Percentiles rank a stretch among this genome's conserved stretches.
Evolutionary conservation across 257 asterid species (phyloP).

Genomic region (Solanum ossicruentum): DNA sequence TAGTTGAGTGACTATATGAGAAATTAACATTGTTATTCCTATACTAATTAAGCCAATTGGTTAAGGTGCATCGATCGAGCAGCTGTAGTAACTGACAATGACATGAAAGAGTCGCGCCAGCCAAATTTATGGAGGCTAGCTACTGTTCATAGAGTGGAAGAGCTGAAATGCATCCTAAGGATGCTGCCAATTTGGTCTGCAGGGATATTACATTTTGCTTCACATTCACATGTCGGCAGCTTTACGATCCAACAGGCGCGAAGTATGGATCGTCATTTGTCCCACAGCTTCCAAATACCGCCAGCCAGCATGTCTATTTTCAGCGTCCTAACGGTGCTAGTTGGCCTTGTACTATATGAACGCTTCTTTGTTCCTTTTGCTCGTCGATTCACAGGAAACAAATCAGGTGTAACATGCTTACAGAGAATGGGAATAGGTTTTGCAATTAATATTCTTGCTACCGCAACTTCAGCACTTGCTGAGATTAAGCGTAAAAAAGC

Average conservation of each 20-base stretch:
- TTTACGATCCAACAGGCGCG: constrained; percentile 69
- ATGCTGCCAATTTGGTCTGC: constrained; percentile 77
- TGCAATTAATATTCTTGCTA: constrained; percentile 35
- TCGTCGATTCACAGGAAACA: constrained; percentile 34
- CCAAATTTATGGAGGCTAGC: constrained; percentile 68
- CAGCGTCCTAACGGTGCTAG: constrained; percentile 44
- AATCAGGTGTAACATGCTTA: constrained; percentile 49
- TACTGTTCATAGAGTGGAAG: constrained; percentile 77
- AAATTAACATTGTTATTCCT: neutral
- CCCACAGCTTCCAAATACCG: constrained; percentile 49
- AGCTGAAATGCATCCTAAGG: constrained; percentile 50
- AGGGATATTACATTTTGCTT: constrained; percentile 46
- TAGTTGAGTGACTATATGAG: neutral
- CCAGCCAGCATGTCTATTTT: constrained; percentile 67
- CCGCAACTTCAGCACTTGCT: constrained; percentile 34
- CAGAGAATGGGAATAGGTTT: constrained; percentile 78
- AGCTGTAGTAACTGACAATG: constrained; percentile 33
- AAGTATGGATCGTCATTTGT: constrained; percentile 50
- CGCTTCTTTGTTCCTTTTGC: constrained; percentile 53
- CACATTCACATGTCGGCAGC: constrained; percentile 44
- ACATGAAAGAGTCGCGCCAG: constrained; percentile 12
- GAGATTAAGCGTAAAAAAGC: constrained; percentile 55
- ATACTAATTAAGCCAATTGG: neutral
- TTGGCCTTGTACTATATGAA: constrained; percentile 43
- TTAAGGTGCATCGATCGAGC: constrained; percentile 69